Base-by-base conservation (phyloP, 148 eudicot genomes). In the Chenopodium berlandieri region DNA sequence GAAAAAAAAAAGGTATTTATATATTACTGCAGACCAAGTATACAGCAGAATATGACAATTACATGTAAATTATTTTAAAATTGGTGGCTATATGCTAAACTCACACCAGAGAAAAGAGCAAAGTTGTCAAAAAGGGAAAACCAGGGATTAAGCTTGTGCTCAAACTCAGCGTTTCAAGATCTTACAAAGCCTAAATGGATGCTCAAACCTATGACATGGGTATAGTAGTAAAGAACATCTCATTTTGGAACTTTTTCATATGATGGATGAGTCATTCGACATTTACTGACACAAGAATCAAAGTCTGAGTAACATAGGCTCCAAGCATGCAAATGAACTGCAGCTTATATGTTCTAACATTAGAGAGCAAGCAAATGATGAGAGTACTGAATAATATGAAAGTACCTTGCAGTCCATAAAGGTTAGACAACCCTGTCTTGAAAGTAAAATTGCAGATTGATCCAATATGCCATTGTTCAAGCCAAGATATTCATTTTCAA, bases 331-430 rank as follows among this genome's bases (percentile, higher is more conserved):
- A 20, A 19, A 14, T 46, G 9, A 6, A 52, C 62, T 74, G 40
- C 70, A 20, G 46, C 66, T 19, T 64, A 64, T 7, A 27, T 16
- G 48, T 9, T 62, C 1, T 44, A 37, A 73, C 71, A 63, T 60
- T 25, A 13, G 60, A 23, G 37, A 65, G 48, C 46, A 31, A 34
- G 37, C 13, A 4, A 30, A 74, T 47, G 54, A 60, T 71, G 23
- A 31, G 37, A 44, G 44, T 31, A 8, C 11, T 54, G n/a, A 37
- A 80, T 12, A 17, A 65, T 77, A 60, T 82, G 58, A 70, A 37
- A 78, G 81, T 91, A 96, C 99, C 99, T 92, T 97, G 89, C 99
- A 97, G 81, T 97, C 88, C 99, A 97, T 97, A 85, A 85, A 92
- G 70, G 98, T 96, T 68, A 96, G 90, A 86, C 95, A 94, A 62